A percentile compares a stretch with the other conserved stretches of the same genome.
phyloP scores from a whole-genome alignment of 2,329 filamentous ascomycete genomes.

The Fusarium sp. region DNA sequence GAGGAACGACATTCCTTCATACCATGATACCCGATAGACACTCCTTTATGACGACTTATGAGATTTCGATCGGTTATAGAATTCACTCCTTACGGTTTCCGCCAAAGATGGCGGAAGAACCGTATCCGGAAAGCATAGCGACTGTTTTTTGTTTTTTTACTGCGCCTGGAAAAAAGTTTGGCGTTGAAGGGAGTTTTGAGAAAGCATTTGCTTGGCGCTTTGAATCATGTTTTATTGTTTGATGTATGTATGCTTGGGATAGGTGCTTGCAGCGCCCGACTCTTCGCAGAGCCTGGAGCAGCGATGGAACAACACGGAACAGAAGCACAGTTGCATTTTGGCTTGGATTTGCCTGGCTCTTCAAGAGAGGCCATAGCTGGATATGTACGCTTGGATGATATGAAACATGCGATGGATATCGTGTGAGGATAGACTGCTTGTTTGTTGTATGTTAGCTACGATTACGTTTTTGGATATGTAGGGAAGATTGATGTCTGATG shows the following conservation, averaged over 20 bases:
- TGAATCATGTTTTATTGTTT: constrained; percentile 27
- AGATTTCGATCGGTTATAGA: constrained; percentile 52
- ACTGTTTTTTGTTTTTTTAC: constrained; percentile 51
- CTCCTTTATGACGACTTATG: constrained; percentile 51
- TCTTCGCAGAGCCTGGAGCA: constrained; percentile 27
- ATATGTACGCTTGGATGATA: constrained; percentile 21
- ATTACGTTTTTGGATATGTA: constrained; percentile 1
- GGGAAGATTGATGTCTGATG: constrained; percentile 21
- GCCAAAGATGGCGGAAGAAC: constrained; percentile 50
- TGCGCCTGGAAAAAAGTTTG: constrained; percentile 41
- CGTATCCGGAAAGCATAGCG: constrained; percentile 64
- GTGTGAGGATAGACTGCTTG: constrained; percentile 30
- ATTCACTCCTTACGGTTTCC: constrained; percentile 57
- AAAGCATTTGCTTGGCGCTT: constrained; percentile 41
- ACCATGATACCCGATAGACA: constrained; percentile 50
- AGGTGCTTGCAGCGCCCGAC: constrained; percentile 25
- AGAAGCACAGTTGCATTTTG: constrained; percentile 26
- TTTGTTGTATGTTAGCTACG: constrained; percentile 12
- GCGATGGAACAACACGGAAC: constrained; percentile 35
- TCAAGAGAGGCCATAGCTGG: constrained; percentile 6
- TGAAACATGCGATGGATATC: constrained; percentile 15
- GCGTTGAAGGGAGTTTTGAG: constrained; percentile 39
- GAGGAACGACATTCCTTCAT: constrained; percentile 44
- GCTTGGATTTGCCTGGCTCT: constrained; percentile 4
- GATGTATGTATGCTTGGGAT: constrained; percentile 9